Evolutionary conservation across 257 asterid genomes (phyloP).

Genomic region (Ajuga chamaepitys): DNA sequence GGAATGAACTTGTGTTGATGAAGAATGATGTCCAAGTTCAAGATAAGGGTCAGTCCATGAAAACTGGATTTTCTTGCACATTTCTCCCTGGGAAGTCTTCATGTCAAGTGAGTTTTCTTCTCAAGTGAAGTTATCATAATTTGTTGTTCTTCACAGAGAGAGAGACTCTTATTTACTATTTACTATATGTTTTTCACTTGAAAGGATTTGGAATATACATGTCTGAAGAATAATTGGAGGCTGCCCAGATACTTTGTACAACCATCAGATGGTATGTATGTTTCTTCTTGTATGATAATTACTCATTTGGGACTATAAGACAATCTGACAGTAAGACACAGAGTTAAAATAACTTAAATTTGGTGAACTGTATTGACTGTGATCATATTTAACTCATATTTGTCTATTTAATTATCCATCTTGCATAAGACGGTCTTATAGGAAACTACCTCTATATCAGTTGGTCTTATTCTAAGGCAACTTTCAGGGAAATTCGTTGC

Average conservation of each 20-base stretch:
- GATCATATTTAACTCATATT: background rate
- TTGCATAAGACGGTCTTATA: too few species aligned
- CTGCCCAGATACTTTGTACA: slow-evolving; percentile 26
- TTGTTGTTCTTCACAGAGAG: background rate
- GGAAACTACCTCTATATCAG: too few species aligned
- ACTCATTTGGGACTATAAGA: too few species aligned
- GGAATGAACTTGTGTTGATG: too few species aligned
- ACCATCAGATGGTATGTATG: slow-evolving; percentile 24
- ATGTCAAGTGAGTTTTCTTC: slow-evolving; percentile 23
- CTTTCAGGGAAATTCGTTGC: slow-evolving; percentile 30
- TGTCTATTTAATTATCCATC: too few species aligned
- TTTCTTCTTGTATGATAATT: too few species aligned
- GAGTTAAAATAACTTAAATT: too few species aligned
- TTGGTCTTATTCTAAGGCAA: too few species aligned
- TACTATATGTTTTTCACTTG: background rate
- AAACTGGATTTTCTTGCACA: background rate
- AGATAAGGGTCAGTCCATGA: background rate
- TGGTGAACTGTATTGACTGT: too few species aligned
- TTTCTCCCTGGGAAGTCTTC: slow-evolving; percentile 26
- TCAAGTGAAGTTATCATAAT: background rate
- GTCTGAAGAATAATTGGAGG: slow-evolving; percentile 34
- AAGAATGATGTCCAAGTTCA: background rate
- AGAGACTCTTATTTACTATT: background rate
- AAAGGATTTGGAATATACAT: slow-evolving; percentile 34
- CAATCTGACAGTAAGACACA: too few species aligned